Evolutionary conservation across 768 basidiomycete species (phyloP), one percentile per base, ranked within the genome.

Genomic region (Phlegmacium glaucopus): DNA sequence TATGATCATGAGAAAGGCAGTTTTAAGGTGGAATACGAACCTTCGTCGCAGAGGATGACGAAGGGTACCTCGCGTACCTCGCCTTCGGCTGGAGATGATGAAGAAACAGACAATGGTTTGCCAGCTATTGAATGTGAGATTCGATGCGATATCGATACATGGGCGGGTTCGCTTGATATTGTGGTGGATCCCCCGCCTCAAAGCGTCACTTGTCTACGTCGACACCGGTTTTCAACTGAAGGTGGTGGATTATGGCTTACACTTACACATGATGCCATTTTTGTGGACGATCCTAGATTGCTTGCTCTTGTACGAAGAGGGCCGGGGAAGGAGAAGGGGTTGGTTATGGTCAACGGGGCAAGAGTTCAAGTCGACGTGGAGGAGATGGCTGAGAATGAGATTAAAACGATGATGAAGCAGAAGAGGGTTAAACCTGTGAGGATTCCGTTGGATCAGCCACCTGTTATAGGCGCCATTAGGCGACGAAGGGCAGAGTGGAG

Each of bases 211-310:
- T 91, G 87, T 50, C 75, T 99, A 8, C 81, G 88, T 7, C 79
- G 96, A 26, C 95, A 98, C 66, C 80, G 87, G 6, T 74, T 98
- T 5, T 92, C 92, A 1, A 70, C 77, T 4, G 84, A 87, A 28
- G 95, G 95, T 3, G 94, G 95, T 12, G 96, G 96, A 0, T 66
- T 96, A 15, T 99, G 96, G 96, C 65, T 99, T 22, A 94, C 92
- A 0, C 74, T 97, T 57, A 87, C 82, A 4, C 94, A 98, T 57
- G 90, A 95, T 52, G 80, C 82, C 1, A 64, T 85, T n/a, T 80
- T 83, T 53, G 76, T 86, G 6, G 81, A 83, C 16, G 84, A 90
- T 34, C 93, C 94, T 45, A 79, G 85, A 40, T 69, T 94, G 0
- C 68, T 84, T 40, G 77, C 78, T 10, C 83, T 93, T 49, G 83